Percentiles rank a stretch among this genome's conserved stretches.
These are phyloP conservation scores for Nepenthes mirabilis DNA, from an alignment of 148 eudicot genomes.

Conservation along the genomic window DNA sequence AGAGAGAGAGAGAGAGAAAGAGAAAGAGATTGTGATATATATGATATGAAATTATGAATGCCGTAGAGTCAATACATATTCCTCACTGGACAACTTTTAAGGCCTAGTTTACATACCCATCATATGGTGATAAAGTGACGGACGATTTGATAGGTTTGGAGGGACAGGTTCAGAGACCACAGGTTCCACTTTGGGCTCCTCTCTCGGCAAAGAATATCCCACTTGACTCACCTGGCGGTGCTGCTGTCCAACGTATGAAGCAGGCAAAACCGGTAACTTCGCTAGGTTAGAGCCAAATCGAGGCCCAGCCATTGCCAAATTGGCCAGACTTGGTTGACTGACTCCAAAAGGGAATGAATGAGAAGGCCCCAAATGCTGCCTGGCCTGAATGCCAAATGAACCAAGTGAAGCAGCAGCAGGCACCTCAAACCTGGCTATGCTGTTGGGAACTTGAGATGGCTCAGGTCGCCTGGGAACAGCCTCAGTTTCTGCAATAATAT, in stretches of 20 bases:
- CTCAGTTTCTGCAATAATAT: constrained; percentile 10
- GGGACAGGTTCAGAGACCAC: constrained; percentile 16
- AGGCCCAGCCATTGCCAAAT: constrained; percentile 24
- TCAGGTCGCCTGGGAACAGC: constrained; percentile 24
- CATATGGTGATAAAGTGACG: constrained; percentile 30
- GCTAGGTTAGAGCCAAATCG: constrained; percentile 12
- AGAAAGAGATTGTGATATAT: too few relatives aligned
- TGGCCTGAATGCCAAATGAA: constrained; percentile 16
- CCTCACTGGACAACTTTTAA: too few relatives aligned
- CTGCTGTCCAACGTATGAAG: constrained; percentile 15
- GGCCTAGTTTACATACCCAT: constrained; percentile 12
- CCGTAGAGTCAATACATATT: too few relatives aligned
- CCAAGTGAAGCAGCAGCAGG: constrained; percentile 11
- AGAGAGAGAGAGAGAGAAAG: too few relatives aligned
- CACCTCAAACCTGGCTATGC: constrained; percentile 25
- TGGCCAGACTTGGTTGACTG: constrained; percentile 28
- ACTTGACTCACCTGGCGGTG: constrained; percentile 14
- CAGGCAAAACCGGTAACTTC: constrained; percentile 14
- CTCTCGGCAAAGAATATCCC: constrained; percentile 31
- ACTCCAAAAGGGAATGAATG: constrained; percentile 26
- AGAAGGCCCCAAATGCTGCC: constrained; percentile 22
- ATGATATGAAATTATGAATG: too few relatives aligned
- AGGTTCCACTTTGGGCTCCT: constrained; percentile 35
- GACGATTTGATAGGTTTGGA: constrained; percentile 14
- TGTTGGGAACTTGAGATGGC: constrained; percentile 22